Evolutionary conservation across 768 basidiomycete genomes (phyloP), one percentile per base, ranked within the genome.

Genomic region (Tylopilus sp.): DNA sequence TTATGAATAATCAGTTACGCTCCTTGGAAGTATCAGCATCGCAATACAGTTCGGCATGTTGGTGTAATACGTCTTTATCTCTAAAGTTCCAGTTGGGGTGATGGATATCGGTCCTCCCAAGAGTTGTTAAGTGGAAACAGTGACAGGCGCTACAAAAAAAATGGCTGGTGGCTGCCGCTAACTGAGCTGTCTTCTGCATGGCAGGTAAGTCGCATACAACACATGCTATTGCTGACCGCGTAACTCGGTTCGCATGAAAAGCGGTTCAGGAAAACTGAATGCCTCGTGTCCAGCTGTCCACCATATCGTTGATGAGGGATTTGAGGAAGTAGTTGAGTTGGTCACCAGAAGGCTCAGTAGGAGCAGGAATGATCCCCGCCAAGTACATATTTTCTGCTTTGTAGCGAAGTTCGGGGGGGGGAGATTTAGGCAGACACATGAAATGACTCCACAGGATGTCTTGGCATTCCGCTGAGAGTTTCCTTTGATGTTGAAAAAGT

Each of bases 121-220:
- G 54, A 36, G 13, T 57, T 4, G 2, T 21, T 17, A 45, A 55
- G 28, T 67, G 59, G 14, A 46, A 60, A 41, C 65, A 64, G n/a
- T 69, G 30, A 42, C 74, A 75, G 0, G 65, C 45, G 0, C 60
- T 56, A 50, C 74, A 76, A 33, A 62, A 63, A 7, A 60, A 62
- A 19, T 72, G 56, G 8, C 66, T 64, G 0, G 44, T 19, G 12
- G 52, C 29, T 5, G 28, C 19, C 5, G 48, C 48, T 31, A 48
- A 1, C 61, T 65, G 5, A 63, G 31, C 3, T 54, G 64, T 12
- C 38, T 73, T 64, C 5, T 59, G 34, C 0, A 70, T 66, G 1
- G 69, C 73, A 3, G 66, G 72, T 16, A 76, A 63, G 48, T 78
- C 75, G 40, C 71, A 74, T 2, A 73, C 55, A 1, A 66, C 46